These are phyloP conservation scores for Sphaerulina populicola DNA, from an alignment of 2,329 filamentous ascomycete genomes.

Conservation along the genomic window DNA sequence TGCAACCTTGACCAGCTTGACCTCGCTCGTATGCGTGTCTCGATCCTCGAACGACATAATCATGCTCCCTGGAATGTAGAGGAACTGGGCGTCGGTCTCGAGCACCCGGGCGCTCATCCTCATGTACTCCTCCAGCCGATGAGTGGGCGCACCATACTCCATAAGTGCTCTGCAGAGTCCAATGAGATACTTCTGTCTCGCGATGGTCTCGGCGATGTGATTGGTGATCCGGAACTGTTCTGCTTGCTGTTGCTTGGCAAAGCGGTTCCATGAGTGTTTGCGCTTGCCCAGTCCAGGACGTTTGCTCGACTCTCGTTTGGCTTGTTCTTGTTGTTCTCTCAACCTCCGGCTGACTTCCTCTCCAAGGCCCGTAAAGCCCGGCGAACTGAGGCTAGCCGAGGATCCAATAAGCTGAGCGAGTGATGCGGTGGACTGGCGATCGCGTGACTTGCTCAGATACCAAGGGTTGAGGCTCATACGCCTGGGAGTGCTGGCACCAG, in stretches of 20 bases:
- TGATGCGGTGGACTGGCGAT: slow-evolving; percentile 36
- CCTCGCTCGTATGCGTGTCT: slow-evolving; percentile 67
- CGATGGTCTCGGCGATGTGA: slow-evolving; percentile 60
- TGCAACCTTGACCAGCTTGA: slow-evolving; percentile 60
- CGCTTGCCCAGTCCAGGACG: slow-evolving; percentile 25
- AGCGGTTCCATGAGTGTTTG: slow-evolving; percentile 26
- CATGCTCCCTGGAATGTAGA: slow-evolving; percentile 90
- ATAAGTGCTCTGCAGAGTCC: slow-evolving; percentile 80
- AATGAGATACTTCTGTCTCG: slow-evolving; percentile 72
- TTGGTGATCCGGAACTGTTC: slow-evolving; percentile 52
- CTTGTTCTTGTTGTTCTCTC: slow-evolving; percentile 34
- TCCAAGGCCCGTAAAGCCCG: slow-evolving; percentile 36
- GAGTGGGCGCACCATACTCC: slow-evolving; percentile 82
- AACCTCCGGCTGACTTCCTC: slow-evolving; percentile 38
- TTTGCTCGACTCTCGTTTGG: slow-evolving; percentile 32
- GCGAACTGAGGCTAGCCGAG: slow-evolving; percentile 38
- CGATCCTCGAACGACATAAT: slow-evolving; percentile 80
- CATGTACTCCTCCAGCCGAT: slow-evolving; percentile 87
- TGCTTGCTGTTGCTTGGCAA: slow-evolving; percentile 35
- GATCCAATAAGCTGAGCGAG: slow-evolving; percentile 40
- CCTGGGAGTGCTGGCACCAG: slow-evolving; percentile 38
- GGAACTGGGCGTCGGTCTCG: slow-evolving; percentile 78
- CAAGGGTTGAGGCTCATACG: slow-evolving; percentile 26
- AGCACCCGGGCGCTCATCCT: slow-evolving; percentile 81
- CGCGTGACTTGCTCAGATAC: slow-evolving; percentile 30